Evolutionary conservation across 805 yeast genomes (phyloP).

Genomic region (Komagataella kurtzmanii): DNA sequence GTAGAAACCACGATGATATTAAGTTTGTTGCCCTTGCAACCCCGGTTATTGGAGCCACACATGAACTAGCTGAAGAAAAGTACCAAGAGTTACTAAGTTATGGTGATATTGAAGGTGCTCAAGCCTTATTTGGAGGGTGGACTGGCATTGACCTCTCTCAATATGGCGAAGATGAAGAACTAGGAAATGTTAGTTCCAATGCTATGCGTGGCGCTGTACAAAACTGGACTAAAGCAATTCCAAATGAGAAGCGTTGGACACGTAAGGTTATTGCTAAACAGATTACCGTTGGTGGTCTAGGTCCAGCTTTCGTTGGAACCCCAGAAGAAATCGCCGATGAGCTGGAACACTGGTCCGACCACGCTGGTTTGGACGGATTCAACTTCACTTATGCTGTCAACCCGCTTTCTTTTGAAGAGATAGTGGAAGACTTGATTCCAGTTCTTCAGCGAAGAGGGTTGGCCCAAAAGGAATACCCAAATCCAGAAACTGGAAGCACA

Average conservation of each 20-base stretch:
- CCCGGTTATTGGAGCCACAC: constrained; percentile 24
- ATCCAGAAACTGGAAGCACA: constrained; percentile 12
- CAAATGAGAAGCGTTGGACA: constrained; percentile 9
- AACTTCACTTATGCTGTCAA: constrained; percentile 23
- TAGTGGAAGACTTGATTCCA: constrained; percentile 20
- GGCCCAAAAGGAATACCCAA: constrained; percentile 15
- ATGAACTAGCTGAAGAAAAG: constrained; percentile 26
- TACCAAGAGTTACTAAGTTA: constrained; percentile 17
- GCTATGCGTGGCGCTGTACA: constrained; percentile 20
- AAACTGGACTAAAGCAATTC: constrained; percentile 17
- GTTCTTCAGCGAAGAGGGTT: constrained; percentile 14
- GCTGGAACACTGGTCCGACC: constrained; percentile 23
- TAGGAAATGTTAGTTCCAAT: constrained; percentile 18
- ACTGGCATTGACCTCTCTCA: constrained; percentile 26
- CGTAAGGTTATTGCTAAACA: constrained; percentile 16
- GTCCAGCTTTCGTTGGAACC: constrained; percentile 21
- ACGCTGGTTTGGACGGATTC: constrained; percentile 28
- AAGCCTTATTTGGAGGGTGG: constrained; percentile 26
- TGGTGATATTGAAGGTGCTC: constrained; percentile 26
- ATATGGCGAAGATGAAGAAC: constrained; percentile 18
- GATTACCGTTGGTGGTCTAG: constrained; percentile 15
- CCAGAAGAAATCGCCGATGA: constrained; percentile 24
- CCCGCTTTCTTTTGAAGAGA: constrained; percentile 23
- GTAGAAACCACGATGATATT: constrained; percentile 21
- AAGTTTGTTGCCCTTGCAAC: constrained; percentile 24